A percentile compares a stretch with the other conserved stretches of the same genome.
Conservation (phyloP, 2,329 filamentous ascomycete genomes). For the Xylariaceae sp. region DNA sequence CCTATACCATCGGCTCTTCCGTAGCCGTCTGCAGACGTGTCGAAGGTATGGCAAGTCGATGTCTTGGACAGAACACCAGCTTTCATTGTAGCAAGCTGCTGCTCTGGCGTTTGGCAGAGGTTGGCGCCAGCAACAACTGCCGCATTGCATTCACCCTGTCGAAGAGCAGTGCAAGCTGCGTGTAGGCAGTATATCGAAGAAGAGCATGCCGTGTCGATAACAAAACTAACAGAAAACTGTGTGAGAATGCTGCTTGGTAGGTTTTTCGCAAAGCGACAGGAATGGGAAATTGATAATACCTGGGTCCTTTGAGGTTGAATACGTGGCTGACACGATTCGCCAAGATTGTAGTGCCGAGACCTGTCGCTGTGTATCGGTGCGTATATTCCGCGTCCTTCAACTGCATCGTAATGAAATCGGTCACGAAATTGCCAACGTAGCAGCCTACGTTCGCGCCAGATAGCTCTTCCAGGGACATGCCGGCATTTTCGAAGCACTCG, state of each 20-base stretch:
- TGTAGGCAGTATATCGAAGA: constrained; percentile 33
- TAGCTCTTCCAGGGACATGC: constrained; percentile 8
- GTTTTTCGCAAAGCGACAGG: not conserved
- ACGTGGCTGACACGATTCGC: constrained; percentile 35
- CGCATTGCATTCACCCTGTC: constrained; percentile 27
- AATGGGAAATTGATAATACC: constrained; percentile 14
- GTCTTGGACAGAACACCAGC: constrained; percentile 32
- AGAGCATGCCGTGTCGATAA: constrained; percentile 35
- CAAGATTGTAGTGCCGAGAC: constrained; percentile 34
- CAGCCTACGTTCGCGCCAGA: constrained; percentile 14
- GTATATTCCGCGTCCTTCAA: not conserved
- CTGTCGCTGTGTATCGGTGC: constrained; percentile 30
- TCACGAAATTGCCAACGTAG: constrained; percentile 16
- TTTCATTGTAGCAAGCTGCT: constrained; percentile 30
- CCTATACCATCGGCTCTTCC: constrained; percentile 22
- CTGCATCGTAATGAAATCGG: not conserved
- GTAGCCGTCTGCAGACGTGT: constrained; percentile 30
- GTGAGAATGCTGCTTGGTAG: not conserved
- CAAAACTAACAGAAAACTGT: constrained; percentile 6
- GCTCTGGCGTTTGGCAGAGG: constrained; percentile 31
- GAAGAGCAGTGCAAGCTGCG: constrained; percentile 28
- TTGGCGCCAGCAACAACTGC: constrained; percentile 36
- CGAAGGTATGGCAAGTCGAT: constrained; percentile 30
- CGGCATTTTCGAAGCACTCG: constrained; percentile 26
- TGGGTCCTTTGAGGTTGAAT: constrained; percentile 35